Base-by-base conservation (phyloP, 2,329 filamentous ascomycete species). In the Cryphonectria nitschkei region DNA sequence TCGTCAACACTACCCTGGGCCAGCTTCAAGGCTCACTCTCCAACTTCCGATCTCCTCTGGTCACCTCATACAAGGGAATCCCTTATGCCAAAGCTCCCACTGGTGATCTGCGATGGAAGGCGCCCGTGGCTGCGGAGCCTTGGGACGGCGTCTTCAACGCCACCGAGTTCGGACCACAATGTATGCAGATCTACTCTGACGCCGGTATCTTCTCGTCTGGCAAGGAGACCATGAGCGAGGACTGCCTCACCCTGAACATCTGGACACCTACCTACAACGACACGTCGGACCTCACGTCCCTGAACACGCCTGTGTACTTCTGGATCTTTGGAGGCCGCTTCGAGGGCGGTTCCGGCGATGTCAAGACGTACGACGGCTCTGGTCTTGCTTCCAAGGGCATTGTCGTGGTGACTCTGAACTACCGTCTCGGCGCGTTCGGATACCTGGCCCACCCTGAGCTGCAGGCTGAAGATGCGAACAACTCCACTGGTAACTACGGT, bases 361-460 rank as follows among this genome's bases (percentile, higher is more conserved):
- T 63, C n/a, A 75, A 79, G 0, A 84, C 90, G 72, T 83, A 86
- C 72, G 85, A 92, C 75, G 90, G 86, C 0, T 84, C 82, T 1
- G 87, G 85, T 1, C 78, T 93, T 41, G 83, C 92, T 60, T 75
- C 81, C 67, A 89, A 89, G 0, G 86, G 86, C 32, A 89, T 94
- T 34, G 81, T 95, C 0, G 87, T 93, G 0, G 90, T 94, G 1
- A 90, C 85, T 14, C 87, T 93, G 80, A 94, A 93, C 79, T 94
- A 95, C 77, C 89, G 92, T 6, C 90, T 95, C 16, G 92, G 92
- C 0, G 85, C 88, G 0, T 94, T 89, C 74, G 92, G 92, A 0
- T 95, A 94, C 76, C 83, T 94, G 13, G 87, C 88, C 1, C 84
- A 88, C 68, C 81, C 86, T n/a, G 86, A 91, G 75, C 76, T 73